Percentiles rank a stretch among this genome's conserved stretches.
Conservation (phyloP, 2,329 filamentous ascomycete species). For the Bipolaris zeicola region DNA sequence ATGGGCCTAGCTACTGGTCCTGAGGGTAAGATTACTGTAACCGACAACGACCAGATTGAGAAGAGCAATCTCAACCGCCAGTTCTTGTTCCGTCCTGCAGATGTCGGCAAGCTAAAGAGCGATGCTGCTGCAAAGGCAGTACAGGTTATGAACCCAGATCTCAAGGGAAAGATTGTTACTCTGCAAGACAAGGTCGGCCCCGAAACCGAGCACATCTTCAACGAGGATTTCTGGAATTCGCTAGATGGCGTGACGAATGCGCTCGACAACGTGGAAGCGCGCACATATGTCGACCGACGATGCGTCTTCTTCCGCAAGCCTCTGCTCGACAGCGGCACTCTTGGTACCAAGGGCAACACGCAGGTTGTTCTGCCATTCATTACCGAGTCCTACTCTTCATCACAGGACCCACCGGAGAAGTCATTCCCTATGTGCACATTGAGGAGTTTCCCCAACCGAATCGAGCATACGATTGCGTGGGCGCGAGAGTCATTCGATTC, state of each 20-base stretch:
- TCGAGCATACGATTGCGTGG: slow-evolving; percentile 99
- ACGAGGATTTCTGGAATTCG: slow-evolving; percentile 86
- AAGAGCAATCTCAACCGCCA: slow-evolving; percentile 98
- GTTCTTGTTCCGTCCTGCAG: slow-evolving; percentile 90
- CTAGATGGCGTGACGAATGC: slow-evolving; percentile 96
- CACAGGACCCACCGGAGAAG: slow-evolving; percentile 96
- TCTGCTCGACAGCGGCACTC: slow-evolving; percentile 91
- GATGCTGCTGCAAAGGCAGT: slow-evolving; percentile 91
- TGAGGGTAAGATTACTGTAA: slow-evolving; percentile 86
- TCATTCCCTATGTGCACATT: slow-evolving; percentile 99
- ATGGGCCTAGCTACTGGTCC: slow-evolving; percentile 90
- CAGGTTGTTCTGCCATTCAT: slow-evolving; percentile 90
- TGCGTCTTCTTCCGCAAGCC: slow-evolving; percentile 99
- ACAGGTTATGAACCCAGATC: slow-evolving; percentile 91
- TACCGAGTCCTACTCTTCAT: slow-evolving; percentile 96
- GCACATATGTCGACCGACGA: slow-evolving; percentile 93
- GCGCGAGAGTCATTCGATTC: slow-evolving; percentile 94
- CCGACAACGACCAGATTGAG: slow-evolving; percentile 98
- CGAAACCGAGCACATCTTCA: slow-evolving; percentile 93
- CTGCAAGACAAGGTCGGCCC: slow-evolving; percentile 87
- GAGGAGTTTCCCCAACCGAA: slow-evolving; percentile 95
- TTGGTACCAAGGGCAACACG: slow-evolving; percentile 99
- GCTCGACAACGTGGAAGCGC: slow-evolving; percentile 94
- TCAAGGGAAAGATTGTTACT: slow-evolving; percentile 82
- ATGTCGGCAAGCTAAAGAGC: slow-evolving; percentile 96